Evolutionary conservation across 805 yeast genomes (phyloP).

Genomic region (Helenozyma baotianmanensis): DNA sequence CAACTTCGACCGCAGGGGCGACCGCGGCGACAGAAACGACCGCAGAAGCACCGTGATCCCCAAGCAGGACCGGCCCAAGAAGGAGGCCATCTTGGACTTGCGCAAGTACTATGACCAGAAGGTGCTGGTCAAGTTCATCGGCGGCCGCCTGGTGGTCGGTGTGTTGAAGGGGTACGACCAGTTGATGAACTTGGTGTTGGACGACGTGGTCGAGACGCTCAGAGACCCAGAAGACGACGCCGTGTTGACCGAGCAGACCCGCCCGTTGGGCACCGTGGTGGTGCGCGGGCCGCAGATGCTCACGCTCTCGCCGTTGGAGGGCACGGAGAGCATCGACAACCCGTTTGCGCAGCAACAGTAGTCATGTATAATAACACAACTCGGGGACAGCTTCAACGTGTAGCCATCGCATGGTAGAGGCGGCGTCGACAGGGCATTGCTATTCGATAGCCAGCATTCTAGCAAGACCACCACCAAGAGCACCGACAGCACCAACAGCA

Average conservation of each 20-base stretch:
- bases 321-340: conserved; percentile 64
- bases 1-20: conserved; percentile 1
- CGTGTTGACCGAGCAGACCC: conserved; percentile 49
- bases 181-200: conserved; percentile 73
- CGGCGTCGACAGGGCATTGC: too few species aligned
- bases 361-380: too few species aligned
- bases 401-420: too few species aligned
- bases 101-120: conserved; percentile 68
- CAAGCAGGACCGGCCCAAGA: conserved; percentile 66
- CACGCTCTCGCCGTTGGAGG: conserved; percentile 70
- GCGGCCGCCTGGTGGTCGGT: conserved; percentile 84
- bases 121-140: conserved; percentile 74
- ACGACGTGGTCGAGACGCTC: conserved; percentile 62
- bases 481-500: neutral
- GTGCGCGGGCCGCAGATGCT: conserved; percentile 80
- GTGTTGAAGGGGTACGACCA: conserved; percentile 78
- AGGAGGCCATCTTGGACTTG: conserved; percentile 83
- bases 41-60: conserved; percentile 2
- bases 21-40: conserved; percentile 7
- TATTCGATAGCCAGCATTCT: too few species aligned
- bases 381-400: too few species aligned
- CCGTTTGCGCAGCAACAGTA: conserved; percentile 44
- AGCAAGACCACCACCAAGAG: too few species aligned
- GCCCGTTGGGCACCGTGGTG: conserved; percentile 63
- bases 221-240: conserved; percentile 65